Evolutionary conservation across 2,329 filamentous ascomycete species (phyloP), one percentile per base, ranked within the genome.

Genomic region (Xylariaceae sp.): DNA sequence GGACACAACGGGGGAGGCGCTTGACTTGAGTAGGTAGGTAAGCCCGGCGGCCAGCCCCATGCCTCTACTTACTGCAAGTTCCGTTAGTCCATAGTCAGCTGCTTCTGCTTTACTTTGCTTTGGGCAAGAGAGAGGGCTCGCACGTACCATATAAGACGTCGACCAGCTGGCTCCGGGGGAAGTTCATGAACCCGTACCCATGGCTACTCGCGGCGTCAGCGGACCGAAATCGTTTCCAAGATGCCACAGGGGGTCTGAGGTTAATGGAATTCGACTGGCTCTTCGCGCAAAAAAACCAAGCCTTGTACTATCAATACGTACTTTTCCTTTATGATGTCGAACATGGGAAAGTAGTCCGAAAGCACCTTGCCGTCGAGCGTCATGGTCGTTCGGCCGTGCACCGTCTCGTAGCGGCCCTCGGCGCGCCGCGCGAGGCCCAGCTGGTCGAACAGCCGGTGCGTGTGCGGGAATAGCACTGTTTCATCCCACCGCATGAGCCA

Each of bases 371-470:
- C 21, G 21, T 23, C 21, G 8, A 23, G 21, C 21, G 21, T 23
- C 21, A 12, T 23, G 8, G 21, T 12, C 8, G 8, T 8, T 12
- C 12, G 8, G 8, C 8, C 8, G 21, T 8, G 12, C 8, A 23
- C 8, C 21, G 21, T 8, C 21, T 8, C 12, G 21, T 23, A 23
- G 8, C 21, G 21, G 21, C 21, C 21, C 21, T 23, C 21, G 21
- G 21, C 8, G 8, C 8, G 8, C 21, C 12, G 21, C 12, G 12
- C 8, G 14, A 59, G 30, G 3, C 56, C 56, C 12, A 60, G 30
- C 33, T 60, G 56, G 30, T 57, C 42, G 15, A 58, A 32, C 10
- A 56, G 32, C n/a, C 54, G 51, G 5, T 53, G 17, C 8, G 47
- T 43, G 7, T 49, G 38, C 0, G 55, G 47, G 12, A 41, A 45